Evolutionary conservation across 257 asterid genomes (phyloP), one percentile per base, ranked within the genome.

Genomic region (Echium plantagineum): DNA sequence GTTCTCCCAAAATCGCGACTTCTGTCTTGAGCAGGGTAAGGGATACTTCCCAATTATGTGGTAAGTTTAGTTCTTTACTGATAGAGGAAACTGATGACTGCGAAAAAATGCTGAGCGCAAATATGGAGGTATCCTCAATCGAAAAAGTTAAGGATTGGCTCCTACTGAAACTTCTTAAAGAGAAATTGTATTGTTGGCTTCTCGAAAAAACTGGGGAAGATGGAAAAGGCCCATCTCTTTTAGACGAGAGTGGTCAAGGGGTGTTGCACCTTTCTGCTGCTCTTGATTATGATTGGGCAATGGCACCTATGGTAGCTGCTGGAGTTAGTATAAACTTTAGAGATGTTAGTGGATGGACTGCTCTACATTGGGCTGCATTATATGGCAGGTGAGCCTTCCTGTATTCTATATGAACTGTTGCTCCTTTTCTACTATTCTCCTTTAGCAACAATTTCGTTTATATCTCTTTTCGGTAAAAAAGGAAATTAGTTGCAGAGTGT

Each of bases 321-420:
- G 95, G 97, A 32, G 93, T 89, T 66, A 84, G 86, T 67, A 76
- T 89, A 68, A 79, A 89, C 73, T 89, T 89, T 66, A 85, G 97
- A 69, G 97, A 89, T 72, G 78, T 72, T 15, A 86, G 82, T 79
- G 97, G 97, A 65, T 86, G 97, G 94, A 90, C 93, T 51, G 96
- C 96, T 0, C 96, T 90, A 69, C 97, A 90, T 71, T 90, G 97
- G 97, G 97, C 97, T 26, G 97, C 97, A 51, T 75, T 63, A 60
- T 85, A 74, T 77, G 97, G 97, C 77, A 84, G 97, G 97, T 90
- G 74, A 18, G 67, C 30, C 32, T 60, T 22, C 21, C 58, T 9
- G 16, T 52, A 69, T 62, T 9, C 57, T 49, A 32, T 59, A 64
- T 63, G 32, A 28, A 28, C 22, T 69, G 61, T 26, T 24, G 26